These are phyloP conservation scores for Ampelomyces quisqualis DNA, from an alignment of 2,329 filamentous ascomycete genomes.

Conservation along the genomic window DNA sequence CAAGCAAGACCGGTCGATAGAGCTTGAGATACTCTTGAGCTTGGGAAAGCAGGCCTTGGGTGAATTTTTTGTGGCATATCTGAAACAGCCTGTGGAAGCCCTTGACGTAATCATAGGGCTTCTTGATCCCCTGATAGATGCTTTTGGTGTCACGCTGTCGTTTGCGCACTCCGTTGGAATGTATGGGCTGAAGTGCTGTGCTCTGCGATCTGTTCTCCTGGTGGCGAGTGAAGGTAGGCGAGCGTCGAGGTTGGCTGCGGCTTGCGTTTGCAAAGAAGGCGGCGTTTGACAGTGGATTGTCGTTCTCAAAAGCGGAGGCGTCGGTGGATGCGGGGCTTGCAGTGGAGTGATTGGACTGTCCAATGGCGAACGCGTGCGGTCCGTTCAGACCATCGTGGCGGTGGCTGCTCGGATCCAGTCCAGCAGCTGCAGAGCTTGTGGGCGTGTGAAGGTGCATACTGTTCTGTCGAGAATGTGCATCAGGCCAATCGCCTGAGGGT, in stretches of 20 bases:
- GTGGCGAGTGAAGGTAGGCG: slow-evolving; percentile 30
- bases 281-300: slow-evolving; percentile 41
- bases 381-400: slow-evolving; percentile 40
- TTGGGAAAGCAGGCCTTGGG: slow-evolving; percentile 71
- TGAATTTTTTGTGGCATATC: slow-evolving; percentile 76
- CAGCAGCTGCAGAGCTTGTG: slow-evolving; percentile 43
- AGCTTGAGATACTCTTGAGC: slow-evolving; percentile 86
- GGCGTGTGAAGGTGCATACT: slow-evolving; percentile 48
- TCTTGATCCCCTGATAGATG: slow-evolving; percentile 85
- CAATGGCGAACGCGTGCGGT: slow-evolving; percentile 63
- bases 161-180: slow-evolving; percentile 46
- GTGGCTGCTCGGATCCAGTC: slow-evolving; percentile 30
- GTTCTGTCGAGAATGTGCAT: slow-evolving; percentile 45
- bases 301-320: slow-evolving; percentile 48
- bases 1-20: slow-evolving; percentile 90
- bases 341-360: slow-evolving; percentile 58
- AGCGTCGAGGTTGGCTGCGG: slow-evolving; percentile 34
- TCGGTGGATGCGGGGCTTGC: slow-evolving; percentile 56
- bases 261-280: slow-evolving; percentile 39
- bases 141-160: slow-evolving; percentile 71
- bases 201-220: slow-evolving; percentile 29
- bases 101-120: slow-evolving; percentile 86
- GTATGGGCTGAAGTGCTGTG: slow-evolving; percentile 34
- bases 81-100: slow-evolving; percentile 88
- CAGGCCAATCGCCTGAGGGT: slow-evolving; percentile 41